phyloP scores from a whole-genome alignment of 1,139 yeast genomes.

The Zygosaccharomyces sapae region DNA sequence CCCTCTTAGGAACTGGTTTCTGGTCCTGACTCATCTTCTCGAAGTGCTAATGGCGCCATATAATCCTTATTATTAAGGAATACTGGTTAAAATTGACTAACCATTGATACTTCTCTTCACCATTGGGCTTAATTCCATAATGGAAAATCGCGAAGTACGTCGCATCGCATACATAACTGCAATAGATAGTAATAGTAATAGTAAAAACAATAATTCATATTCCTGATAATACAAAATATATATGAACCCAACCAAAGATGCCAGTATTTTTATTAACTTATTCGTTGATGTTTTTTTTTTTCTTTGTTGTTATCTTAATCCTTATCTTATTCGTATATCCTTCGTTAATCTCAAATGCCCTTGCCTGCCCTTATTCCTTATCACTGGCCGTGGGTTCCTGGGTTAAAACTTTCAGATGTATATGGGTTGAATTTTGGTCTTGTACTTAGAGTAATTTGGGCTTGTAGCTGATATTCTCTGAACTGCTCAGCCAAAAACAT shows the following conservation, averaged over 20 bases:
- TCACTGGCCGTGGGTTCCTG: slow-evolving; percentile 16
- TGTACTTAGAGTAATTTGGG: slow-evolving; percentile 15
- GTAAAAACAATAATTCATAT: background rate
- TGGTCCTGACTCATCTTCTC: slow-evolving; percentile 14
- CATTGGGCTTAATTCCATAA: background rate
- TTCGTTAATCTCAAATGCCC: background rate
- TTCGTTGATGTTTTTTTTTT: background rate
- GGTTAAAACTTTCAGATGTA: slow-evolving; percentile 38
- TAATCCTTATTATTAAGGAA: background rate
- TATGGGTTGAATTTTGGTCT: slow-evolving; percentile 27
- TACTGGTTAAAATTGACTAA: background rate
- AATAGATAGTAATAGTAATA: background rate
- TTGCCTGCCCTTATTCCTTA: background rate
- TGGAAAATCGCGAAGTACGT: slow-evolving; percentile 5
- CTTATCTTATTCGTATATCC: background rate
- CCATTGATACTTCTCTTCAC: background rate
- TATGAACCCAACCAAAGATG: slow-evolving; percentile 8
- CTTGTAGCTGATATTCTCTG: slow-evolving; percentile 14
- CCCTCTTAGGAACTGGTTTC: slow-evolving; percentile 27
- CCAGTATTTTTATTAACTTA: background rate
- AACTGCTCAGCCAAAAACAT: slow-evolving; percentile 21
- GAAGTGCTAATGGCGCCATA: background rate
- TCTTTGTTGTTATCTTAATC: background rate
- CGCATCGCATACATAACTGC: slow-evolving; percentile 1
- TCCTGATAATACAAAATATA: slow-evolving; percentile 8